Percentiles rank a stretch among this genome's conserved stretches.
Evolutionary conservation across 2,329 filamentous ascomycete species (phyloP).

Genomic region (Diaporthe vaccinii): DNA sequence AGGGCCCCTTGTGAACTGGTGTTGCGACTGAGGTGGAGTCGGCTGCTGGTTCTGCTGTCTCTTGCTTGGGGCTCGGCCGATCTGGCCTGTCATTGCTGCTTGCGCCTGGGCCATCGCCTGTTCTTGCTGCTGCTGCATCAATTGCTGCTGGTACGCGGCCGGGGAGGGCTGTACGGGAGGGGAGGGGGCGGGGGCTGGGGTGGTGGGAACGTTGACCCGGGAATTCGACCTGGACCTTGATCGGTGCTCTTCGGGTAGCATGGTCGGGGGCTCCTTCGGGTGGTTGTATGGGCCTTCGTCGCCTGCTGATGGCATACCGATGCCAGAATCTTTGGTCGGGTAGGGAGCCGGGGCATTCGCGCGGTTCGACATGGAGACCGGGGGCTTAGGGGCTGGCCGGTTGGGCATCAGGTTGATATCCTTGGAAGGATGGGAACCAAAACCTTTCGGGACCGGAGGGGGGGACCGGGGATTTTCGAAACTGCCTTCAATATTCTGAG

Average conservation of each 20-base stretch:
- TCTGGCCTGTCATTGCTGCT: conserved; percentile 78
- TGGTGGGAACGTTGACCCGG: conserved; percentile 62
- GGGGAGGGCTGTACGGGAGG: conserved; percentile 60
- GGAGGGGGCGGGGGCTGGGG: conserved; percentile 57
- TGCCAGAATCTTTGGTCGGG: conserved; percentile 72
- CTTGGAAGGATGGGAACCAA: conserved; percentile 62
- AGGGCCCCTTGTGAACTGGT: conserved; percentile 53
- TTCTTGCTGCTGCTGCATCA: conserved; percentile 86
- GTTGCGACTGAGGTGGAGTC: conserved; percentile 67
- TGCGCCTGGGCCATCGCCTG: conserved; percentile 85
- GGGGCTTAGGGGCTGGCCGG: conserved; percentile 90
- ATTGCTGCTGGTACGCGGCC: conserved; percentile 70
- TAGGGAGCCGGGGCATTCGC: conserved; percentile 68
- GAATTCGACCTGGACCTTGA: conserved; percentile 80
- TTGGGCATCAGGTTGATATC: conserved; percentile 79
- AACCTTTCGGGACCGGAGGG: conserved; percentile 82
- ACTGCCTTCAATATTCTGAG: conserved; percentile 87
- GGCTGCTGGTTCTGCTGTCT: conserved; percentile 68
- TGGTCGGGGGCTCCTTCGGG: conserved; percentile 68
- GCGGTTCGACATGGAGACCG: conserved; percentile 72
- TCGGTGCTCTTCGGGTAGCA: conserved; percentile 76
- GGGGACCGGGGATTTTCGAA: conserved; percentile 97
- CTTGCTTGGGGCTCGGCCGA: conserved; percentile 82
- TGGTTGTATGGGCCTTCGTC: conserved; percentile 65
- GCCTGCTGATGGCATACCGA: conserved; percentile 72